A percentile compares a stretch with the other conserved stretches of the same genome.
phyloP scores from a whole-genome alignment of 116 monocot species.

The Trichopus zeylanicus region DNA sequence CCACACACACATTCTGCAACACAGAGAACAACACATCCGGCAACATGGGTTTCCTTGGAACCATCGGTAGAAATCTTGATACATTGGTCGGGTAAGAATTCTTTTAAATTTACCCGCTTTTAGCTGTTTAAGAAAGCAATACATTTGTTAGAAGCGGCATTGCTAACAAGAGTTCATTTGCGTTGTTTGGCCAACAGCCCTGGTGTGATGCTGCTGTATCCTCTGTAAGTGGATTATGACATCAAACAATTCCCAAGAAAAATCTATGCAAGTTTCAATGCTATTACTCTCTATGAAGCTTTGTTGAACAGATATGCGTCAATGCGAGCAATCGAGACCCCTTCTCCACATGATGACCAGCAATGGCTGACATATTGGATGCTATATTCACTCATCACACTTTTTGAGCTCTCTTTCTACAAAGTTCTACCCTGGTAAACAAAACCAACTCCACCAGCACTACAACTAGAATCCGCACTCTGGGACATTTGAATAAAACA shows the following conservation, averaged over 20 bases:
- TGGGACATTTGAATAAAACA: no score
- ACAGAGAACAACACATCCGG: not conserved
- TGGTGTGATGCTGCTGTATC: slow-evolving; percentile 66
- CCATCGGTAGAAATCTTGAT: slow-evolving; percentile 40
- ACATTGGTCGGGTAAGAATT: slow-evolving; percentile 40
- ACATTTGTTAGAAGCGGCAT: not conserved
- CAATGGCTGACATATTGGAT: slow-evolving; percentile 98
- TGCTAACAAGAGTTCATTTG: slow-evolving; percentile 2
- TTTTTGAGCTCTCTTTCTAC: slow-evolving; percentile 79
- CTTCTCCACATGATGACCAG: slow-evolving; percentile 71
- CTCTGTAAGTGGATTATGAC: slow-evolving; percentile 45
- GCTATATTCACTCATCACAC: slow-evolving; percentile 67
- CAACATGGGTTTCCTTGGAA: slow-evolving; percentile 40
- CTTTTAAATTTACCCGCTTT: not conserved
- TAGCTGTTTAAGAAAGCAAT: not conserved
- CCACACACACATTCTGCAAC: no score
- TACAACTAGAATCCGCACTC: no score
- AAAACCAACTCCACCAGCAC: no score
- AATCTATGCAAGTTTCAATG: not conserved
- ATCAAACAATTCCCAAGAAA: not conserved
- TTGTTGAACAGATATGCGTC: slow-evolving; percentile 60
- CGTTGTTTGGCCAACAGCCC: slow-evolving; percentile 31
- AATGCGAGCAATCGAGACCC: slow-evolving; percentile 76
- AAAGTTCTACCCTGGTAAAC: slow-evolving; percentile 58
- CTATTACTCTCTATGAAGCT: not conserved